Conservation (phyloP, 129 eudicot species). For the carrot (Daucus carota) region DNA sequence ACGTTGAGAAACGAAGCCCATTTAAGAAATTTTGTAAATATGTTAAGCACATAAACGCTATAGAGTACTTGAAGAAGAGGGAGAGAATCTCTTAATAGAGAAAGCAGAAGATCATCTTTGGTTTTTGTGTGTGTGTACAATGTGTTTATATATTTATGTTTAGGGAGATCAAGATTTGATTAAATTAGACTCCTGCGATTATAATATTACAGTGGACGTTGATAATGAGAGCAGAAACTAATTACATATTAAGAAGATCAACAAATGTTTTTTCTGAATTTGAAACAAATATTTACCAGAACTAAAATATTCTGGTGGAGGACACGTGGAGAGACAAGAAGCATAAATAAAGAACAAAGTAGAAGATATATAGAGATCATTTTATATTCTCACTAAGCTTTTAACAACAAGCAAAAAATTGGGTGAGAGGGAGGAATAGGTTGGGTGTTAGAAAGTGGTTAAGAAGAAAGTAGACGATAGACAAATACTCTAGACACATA, state of each 20-base stretch:
- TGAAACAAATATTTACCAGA: background rate
- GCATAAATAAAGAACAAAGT: background rate
- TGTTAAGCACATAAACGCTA: slow-evolving; percentile 24
- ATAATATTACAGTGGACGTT: background rate
- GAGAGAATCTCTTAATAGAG: slow-evolving; percentile 9
- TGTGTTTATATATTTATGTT: background rate
- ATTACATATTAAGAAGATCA: background rate
- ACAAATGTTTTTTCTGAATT: background rate
- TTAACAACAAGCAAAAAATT: background rate
- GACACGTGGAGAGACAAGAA: background rate
- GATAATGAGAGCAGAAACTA: background rate
- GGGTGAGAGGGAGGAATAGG: background rate
- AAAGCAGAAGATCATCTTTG: background rate
- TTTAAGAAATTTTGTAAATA: slow-evolving; percentile 28
- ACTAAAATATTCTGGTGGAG: background rate
- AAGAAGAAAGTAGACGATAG: background rate
- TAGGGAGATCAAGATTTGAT: background rate
- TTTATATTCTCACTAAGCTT: background rate
- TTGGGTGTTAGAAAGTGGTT: background rate
- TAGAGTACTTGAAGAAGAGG: background rate
- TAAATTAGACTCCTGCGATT: no score
- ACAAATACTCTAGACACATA: no score
- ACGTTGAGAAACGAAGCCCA: slow-evolving; percentile 44
- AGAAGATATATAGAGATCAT: background rate
- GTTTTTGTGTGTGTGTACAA: background rate